Conservation (phyloP, 495 filamentous ascomycete genomes). For the Neurospora sp. region DNA sequence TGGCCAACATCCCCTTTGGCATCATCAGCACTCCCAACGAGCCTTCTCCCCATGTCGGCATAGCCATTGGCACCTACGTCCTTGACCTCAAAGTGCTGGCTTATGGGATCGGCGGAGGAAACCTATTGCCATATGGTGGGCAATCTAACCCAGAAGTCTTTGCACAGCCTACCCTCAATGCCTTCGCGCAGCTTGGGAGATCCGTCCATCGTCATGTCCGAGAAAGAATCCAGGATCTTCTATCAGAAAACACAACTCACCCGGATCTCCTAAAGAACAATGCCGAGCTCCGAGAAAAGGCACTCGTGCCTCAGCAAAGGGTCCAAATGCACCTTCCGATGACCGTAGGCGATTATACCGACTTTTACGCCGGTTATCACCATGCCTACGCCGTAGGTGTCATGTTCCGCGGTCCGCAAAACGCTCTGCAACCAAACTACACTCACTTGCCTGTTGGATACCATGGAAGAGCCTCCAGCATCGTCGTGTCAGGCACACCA, state of each 20-base stretch:
- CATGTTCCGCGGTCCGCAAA: slow-evolving; percentile 71
- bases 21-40: slow-evolving; percentile 57
- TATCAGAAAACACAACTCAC: slow-evolving; percentile 41
- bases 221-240: slow-evolving; percentile 60
- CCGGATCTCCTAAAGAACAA: slow-evolving; percentile 27
- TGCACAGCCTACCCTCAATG: slow-evolving; percentile 62
- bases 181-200: slow-evolving; percentile 69
- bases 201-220: slow-evolving; percentile 63
- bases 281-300: slow-evolving; percentile 15
- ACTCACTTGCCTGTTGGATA: slow-evolving; percentile 85
- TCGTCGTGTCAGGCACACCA: slow-evolving; percentile 66
- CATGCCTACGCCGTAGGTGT: slow-evolving; percentile 77
- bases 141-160: slow-evolving; percentile 52
- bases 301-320: slow-evolving; percentile 40
- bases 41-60: slow-evolving; percentile 52
- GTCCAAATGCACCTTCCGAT: slow-evolving; percentile 74
- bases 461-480: slow-evolving; percentile 69
- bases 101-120: slow-evolving; percentile 46
- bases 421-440: slow-evolving; percentile 85
- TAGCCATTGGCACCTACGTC: slow-evolving; percentile 68
- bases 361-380: slow-evolving; percentile 90
- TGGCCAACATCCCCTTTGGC: slow-evolving; percentile 88
- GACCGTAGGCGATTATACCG: slow-evolving; percentile 89
- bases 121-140: slow-evolving; percentile 43
- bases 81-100: slow-evolving; percentile 64